Evolutionary conservation across 1,139 yeast species (phyloP).

Genomic region (Candida glucosophila): DNA sequence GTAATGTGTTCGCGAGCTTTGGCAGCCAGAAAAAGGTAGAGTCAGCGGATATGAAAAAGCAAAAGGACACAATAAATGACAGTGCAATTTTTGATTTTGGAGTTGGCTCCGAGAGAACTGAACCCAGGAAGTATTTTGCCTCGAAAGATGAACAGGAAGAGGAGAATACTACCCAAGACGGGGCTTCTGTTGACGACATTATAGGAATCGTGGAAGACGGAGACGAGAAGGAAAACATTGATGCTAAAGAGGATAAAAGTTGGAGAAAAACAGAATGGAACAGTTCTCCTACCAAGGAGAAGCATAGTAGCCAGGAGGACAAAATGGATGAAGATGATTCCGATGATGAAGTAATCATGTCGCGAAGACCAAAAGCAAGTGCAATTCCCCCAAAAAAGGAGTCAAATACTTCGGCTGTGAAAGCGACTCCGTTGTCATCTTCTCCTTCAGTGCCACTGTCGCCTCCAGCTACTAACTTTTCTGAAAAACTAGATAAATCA

Average conservation of each 20-base stretch:
- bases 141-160: neutral
- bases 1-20: too few species aligned
- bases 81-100: too few species aligned
- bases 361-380: slow-evolving; percentile 35
- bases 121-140: too few species aligned
- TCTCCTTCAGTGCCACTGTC: slow-evolving; percentile 17
- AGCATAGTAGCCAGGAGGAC: slow-evolving; percentile 4
- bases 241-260: too few species aligned
- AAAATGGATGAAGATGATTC: slow-evolving; percentile 27
- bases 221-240: neutral
- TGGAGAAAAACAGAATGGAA: slow-evolving; percentile 15
- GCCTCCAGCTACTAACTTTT: slow-evolving; percentile 15
- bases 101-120: too few species aligned
- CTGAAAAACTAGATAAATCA: slow-evolving; percentile 38
- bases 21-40: slow-evolving; percentile 14
- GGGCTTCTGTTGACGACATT: neutral
- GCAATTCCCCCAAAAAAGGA: slow-evolving; percentile 18
- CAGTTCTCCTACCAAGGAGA: slow-evolving; percentile 16
- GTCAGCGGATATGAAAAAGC: slow-evolving; percentile 1
- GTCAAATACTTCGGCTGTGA: slow-evolving; percentile 13
- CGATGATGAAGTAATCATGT: slow-evolving; percentile 46
- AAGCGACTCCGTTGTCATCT: slow-evolving; percentile 14
- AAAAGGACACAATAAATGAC: too few species aligned
- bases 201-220: neutral
- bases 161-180: slow-evolving; percentile 1